Conservation (phyloP, 148 eudicot species). For the Silene uniflora region DNA sequence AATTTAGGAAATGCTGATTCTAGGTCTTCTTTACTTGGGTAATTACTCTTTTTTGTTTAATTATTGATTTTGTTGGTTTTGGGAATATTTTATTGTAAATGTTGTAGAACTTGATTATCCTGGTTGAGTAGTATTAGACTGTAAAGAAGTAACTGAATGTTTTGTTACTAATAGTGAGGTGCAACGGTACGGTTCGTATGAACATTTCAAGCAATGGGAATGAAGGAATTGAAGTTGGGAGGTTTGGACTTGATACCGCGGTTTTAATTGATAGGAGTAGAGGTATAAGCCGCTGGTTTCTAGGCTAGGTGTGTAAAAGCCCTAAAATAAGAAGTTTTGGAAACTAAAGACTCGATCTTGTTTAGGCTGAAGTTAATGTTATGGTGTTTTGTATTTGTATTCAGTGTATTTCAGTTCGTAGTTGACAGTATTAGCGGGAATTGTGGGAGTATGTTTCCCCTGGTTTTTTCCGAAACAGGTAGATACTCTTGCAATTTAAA, state of each 20-base stretch:
- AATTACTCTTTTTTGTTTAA: slow-evolving; percentile 16
- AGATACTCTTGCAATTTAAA: slow-evolving; percentile 2
- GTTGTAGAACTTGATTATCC: too few species aligned
- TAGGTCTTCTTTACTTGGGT: slow-evolving; percentile 36
- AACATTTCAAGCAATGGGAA: neutral
- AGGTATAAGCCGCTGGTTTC: neutral
- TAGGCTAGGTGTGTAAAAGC: neutral
- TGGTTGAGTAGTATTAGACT: neutral
- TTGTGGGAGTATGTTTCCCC: neutral
- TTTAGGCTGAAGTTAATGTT: neutral
- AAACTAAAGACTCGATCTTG: slow-evolving; percentile 8
- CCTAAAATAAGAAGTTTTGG: neutral
- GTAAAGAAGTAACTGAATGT: too few species aligned
- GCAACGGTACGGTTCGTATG: too few species aligned
- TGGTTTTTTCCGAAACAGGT: neutral
- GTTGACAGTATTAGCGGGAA: neutral
- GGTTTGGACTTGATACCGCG: neutral
- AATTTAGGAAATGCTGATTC: slow-evolving; percentile 22
- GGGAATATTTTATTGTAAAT: neutral
- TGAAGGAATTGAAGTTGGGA: neutral
- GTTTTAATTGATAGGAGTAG: slow-evolving; percentile 1
- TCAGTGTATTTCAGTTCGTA: slow-evolving; percentile 7
- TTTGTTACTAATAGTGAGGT: too few species aligned
- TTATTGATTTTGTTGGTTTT: neutral
- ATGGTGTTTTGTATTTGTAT: neutral